Base-by-base conservation (phyloP, 1,139 yeast species). In the Entelexis sorbosivorans region DNA sequence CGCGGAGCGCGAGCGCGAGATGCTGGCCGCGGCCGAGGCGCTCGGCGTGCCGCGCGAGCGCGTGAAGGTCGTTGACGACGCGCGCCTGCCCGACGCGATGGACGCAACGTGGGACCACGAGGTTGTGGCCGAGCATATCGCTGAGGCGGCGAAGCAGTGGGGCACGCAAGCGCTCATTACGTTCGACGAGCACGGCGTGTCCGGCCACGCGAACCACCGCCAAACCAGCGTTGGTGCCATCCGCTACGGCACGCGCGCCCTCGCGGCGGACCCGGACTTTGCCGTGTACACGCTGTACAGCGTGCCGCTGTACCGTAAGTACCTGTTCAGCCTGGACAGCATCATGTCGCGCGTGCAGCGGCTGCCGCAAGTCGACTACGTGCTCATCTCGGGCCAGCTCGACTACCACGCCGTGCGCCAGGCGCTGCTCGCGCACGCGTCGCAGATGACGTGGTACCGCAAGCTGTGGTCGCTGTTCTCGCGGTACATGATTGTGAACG, bases 371-470 rank as follows among this genome's bases (percentile, higher is more conserved):
- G 50, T 46, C 33, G 69, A 53, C 70, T 71, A 45, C 68, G 66
- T 51, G 67, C 66, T 44, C n/a, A 52, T 48, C 35, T 67, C 79
- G 11, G 78, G 78, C 59, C 72, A 79, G 58, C 74, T 79, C 53
- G 76, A 78, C 68, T 74, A 81, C 60, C 71, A 82, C 48, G 70
- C 77, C 9, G 73, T 81, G 35, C 72, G 80, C 52, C 76, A 82
- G 0, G 85, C 96, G 5, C 88, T 81, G 4, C 74, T 74, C 59
- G 95, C 86, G 4, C 97, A 91, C 67, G 73, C 73, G 58, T 81
- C 95, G 3, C 99, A 91, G 66, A 84, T 91, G 87, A 89, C 82
- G 14, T 91, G 97, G 97, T 91, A 83, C 66, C 74, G 99, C 58
- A 86, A 84, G 71, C 82, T 88, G 1, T 91, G 97, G 96, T 72